These are phyloP conservation scores for Sporothrix protearum DNA, from an alignment of 2,329 filamentous ascomycete genomes.

Conservation along the genomic window DNA sequence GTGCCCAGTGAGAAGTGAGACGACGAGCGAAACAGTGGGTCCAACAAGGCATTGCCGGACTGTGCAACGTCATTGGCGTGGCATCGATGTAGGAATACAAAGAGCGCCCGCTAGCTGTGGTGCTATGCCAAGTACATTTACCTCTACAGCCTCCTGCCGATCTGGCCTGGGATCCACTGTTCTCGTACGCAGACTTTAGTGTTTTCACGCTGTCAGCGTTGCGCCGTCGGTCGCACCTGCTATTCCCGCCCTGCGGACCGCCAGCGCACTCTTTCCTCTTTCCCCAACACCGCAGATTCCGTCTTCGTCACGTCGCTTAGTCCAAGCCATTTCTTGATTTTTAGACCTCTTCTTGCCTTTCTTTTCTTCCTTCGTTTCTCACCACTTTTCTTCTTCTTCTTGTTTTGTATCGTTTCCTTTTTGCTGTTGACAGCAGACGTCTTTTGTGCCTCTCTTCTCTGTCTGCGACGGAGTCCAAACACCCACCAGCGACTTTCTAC, in stretches of 20 bases:
- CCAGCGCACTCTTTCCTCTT: neutral
- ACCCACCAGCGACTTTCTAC: neutral
- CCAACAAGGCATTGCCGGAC: neutral
- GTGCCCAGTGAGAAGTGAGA: neutral
- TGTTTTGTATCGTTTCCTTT: neutral
- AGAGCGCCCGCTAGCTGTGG: neutral
- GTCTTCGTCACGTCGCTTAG: conserved; percentile 5
- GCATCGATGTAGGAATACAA: neutral
- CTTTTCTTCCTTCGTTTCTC: too few species aligned
- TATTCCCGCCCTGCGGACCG: neutral
- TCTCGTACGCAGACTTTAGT: too few species aligned
- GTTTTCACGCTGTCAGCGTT: neutral
- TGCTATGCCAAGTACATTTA: neutral
- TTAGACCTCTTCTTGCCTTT: neutral
- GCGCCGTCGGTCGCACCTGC: neutral
- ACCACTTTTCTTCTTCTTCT: neutral
- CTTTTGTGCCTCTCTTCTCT: neutral
- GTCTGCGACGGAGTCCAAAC: conserved; percentile 8
- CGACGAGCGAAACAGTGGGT: conserved; percentile 4
- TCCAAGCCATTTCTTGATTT: neutral
- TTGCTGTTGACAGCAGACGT: conserved; percentile 3
- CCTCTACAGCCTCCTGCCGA: neutral
- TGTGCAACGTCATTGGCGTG: conserved; percentile 12
- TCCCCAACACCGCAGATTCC: conserved; percentile 4
- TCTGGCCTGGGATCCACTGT: neutral